These are phyloP conservation scores for Darksidea phi DNA, from an alignment of 495 filamentous ascomycete species.

Conservation along the genomic window DNA sequence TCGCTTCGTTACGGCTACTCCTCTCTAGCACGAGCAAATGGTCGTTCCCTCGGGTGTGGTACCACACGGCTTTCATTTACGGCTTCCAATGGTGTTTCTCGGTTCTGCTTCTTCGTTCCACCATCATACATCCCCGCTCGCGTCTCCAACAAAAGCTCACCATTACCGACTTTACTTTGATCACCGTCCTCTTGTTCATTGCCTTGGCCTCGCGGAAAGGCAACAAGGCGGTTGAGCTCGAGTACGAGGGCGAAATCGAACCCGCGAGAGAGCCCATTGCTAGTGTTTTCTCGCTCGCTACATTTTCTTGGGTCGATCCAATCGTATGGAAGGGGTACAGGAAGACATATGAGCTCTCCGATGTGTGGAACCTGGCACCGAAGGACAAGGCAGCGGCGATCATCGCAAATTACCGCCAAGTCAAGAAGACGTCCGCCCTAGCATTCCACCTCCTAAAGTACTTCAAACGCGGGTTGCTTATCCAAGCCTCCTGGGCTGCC, in stretches of 20 bases:
- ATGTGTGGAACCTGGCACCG: slow-evolving; percentile 88
- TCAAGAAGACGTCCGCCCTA: slow-evolving; percentile 78
- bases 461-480: slow-evolving; percentile 73
- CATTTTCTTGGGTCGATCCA: slow-evolving; percentile 86
- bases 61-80: slow-evolving; percentile 89
- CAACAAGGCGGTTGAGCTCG: slow-evolving; percentile 82
- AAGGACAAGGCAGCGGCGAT: slow-evolving; percentile 82
- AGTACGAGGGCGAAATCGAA: slow-evolving; percentile 81
- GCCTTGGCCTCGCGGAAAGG: slow-evolving; percentile 82
- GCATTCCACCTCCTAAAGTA: slow-evolving; percentile 78
- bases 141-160: slow-evolving; percentile 58
- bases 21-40: slow-evolving; percentile 64
- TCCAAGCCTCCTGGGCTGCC: slow-evolving; percentile 77
- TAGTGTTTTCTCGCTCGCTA: slow-evolving; percentile 81
- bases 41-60: slow-evolving; percentile 76
- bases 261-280: slow-evolving; percentile 82
- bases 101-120: slow-evolving; percentile 76
- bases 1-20: slow-evolving; percentile 70
- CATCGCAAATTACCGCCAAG: slow-evolving; percentile 76
- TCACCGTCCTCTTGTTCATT: slow-evolving; percentile 69
- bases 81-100: slow-evolving; percentile 76
- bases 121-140: slow-evolving; percentile 74
- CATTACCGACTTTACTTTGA: slow-evolving; percentile 69
- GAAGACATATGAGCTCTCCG: slow-evolving; percentile 73
- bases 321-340: slow-evolving; percentile 90